Evolutionary conservation across 2,329 filamentous ascomycete genomes (phyloP).

Genomic region (Rhinocladiella mackenziei): DNA sequence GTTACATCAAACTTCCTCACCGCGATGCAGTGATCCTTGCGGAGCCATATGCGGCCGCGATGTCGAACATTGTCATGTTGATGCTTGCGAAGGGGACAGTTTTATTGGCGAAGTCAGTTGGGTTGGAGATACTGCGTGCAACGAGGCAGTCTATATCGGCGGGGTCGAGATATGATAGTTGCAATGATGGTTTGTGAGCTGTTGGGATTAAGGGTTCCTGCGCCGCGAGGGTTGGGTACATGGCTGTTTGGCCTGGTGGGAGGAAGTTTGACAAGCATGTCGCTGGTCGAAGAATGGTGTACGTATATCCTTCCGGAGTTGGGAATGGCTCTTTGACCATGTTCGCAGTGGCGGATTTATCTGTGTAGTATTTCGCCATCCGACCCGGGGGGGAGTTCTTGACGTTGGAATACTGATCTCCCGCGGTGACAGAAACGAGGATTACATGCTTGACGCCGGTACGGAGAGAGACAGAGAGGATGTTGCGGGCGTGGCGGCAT

Average conservation of each 20-base stretch:
- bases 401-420: not conserved
- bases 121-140: constrained; percentile 4
- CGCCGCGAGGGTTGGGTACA: constrained; percentile 13
- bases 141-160: constrained; percentile 10
- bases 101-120: constrained; percentile 5
- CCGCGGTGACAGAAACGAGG: constrained; percentile 2
- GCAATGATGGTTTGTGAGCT: not conserved
- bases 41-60: constrained; percentile 7
- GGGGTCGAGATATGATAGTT: constrained; percentile 8
- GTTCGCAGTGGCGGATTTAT: constrained; percentile 3
- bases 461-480: constrained; percentile 7
- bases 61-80: constrained; percentile 5
- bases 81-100: constrained; percentile 5
- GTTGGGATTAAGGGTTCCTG: constrained; percentile 4
- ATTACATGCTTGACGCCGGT: constrained; percentile 10
- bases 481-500: constrained; percentile 11
- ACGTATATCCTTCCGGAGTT: constrained; percentile 1
- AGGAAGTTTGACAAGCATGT: constrained; percentile 13
- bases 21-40: no score
- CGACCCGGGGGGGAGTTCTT: not conserved
- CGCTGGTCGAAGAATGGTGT: constrained; percentile 7
- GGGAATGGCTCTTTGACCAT: constrained; percentile 2
- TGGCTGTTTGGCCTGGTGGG: constrained; percentile 1
- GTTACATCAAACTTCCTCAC: no score
- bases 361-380: constrained; percentile 1